These are phyloP conservation scores for Botrytis hyacinthi DNA, from an alignment of 2,329 filamentous ascomycete genomes.

Conservation along the genomic window DNA sequence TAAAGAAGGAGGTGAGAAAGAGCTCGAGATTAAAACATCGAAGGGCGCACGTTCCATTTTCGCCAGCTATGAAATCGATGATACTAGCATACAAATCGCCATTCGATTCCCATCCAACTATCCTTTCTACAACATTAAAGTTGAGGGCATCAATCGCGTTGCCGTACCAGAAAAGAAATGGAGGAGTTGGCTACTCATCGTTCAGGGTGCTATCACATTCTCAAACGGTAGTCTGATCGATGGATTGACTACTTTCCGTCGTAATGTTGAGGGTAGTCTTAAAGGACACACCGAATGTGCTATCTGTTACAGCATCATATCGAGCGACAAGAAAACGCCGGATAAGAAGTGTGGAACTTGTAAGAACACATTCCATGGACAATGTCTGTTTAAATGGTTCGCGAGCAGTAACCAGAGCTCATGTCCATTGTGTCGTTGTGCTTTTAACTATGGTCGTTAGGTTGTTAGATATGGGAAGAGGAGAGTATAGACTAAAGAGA, in stretches of 20 bases:
- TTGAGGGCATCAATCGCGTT: constrained; percentile 76
- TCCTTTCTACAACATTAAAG: constrained; percentile 74
- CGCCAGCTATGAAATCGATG: constrained; percentile 84
- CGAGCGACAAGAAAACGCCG: constrained; percentile 81
- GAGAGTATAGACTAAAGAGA: background rate
- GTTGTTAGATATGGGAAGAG: background rate
- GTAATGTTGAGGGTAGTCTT: constrained; percentile 82
- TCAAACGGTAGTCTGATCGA: constrained; percentile 87
- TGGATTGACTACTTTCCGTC: constrained; percentile 78
- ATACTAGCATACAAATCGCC: constrained; percentile 77
- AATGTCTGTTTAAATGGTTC: constrained; percentile 96
- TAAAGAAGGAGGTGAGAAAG: constrained; percentile 50
- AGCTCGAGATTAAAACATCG: constrained; percentile 68
- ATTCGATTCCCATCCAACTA: constrained; percentile 79
- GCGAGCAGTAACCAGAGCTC: constrained; percentile 87
- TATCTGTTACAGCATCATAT: constrained; percentile 95
- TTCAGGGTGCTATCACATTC: constrained; percentile 90
- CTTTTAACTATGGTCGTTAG: constrained; percentile 59
- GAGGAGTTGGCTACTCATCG: constrained; percentile 85
- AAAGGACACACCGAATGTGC: constrained; percentile 94
- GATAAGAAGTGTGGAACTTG: constrained; percentile 91
- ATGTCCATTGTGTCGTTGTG: constrained; percentile 89
- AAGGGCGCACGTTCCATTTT: constrained; percentile 71
- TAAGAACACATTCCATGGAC: constrained; percentile 88
- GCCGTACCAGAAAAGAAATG: constrained; percentile 89